Evolutionary conservation across 1,139 yeast genomes (phyloP), one percentile per base, ranked within the genome.

Genomic region (Candida mesenterica): DNA sequence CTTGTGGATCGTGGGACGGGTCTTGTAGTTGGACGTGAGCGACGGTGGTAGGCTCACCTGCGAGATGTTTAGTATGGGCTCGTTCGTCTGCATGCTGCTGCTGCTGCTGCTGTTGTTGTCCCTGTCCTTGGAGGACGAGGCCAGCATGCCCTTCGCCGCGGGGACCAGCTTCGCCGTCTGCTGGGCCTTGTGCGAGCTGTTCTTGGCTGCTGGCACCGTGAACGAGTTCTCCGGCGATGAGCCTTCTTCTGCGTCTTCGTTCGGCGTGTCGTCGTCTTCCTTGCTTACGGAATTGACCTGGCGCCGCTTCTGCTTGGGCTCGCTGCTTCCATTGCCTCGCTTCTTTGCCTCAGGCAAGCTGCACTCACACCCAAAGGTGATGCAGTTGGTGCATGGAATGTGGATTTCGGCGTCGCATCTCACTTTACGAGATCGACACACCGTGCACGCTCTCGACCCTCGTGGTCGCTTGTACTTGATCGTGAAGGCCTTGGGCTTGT

Each of bases 321-420:
- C 61, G 1, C 42, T 55, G 2, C 57, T 41, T 17, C 55, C 50
- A 34, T 54, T 59, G 16, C 71, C 71, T 51, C 77, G 53, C 52
- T 71, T 64, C 52, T 72, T 73, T 17, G 71, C 72, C 37, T 78
- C 85, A 1, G 88, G 88, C 33, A 81, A 66, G 24, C 68, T 64
- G 60, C 90, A 82, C 43, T 80, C 88, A 54, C 87, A 79, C 2
- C 86, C 85, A 60, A 82, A 82, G 1, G 89, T 84, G 33, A 80
- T 72, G 53, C 90, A 82, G 55, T 82, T 82, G 20, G 89, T 80
- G 53, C 90, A 82, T 3, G 90, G 90, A 48, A 80, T 79, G 49
- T 81, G 85, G 33, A 78, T 77, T 41, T 71, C 76, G 4, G 79
- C 78, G 65, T 81, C 67, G 77, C 89, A 56, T 23, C 90, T 68